phyloP scores from a whole-genome alignment of 305 asterid species.

The Fraxinus greggii region DNA sequence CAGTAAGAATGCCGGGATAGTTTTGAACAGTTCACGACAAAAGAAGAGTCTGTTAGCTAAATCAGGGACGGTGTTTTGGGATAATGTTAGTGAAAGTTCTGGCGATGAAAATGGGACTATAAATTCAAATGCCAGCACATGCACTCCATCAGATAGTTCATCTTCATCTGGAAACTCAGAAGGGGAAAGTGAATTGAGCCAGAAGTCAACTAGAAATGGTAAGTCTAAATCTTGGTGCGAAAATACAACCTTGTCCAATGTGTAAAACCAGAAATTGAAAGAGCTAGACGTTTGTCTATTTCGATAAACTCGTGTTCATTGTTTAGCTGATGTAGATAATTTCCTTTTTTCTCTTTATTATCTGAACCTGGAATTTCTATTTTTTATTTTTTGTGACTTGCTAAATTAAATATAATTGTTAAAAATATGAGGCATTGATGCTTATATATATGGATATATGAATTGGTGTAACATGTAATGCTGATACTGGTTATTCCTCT shows the following conservation, averaged over 20 bases:
- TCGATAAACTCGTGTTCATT: background rate
- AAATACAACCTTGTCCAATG: conserved; percentile 4
- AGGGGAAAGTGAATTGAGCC: conserved; percentile 55
- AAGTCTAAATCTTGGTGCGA: conserved; percentile 13
- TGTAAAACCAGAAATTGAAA: background rate
- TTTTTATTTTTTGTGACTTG: background rate
- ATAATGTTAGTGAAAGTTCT: conserved; percentile 51
- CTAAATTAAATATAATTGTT: background rate
- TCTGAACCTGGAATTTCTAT: background rate
- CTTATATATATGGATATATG: too few species aligned
- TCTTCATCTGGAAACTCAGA: conserved; percentile 49
- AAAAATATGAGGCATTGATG: background rate
- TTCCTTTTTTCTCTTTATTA: background rate
- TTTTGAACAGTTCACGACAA: conserved; percentile 32
- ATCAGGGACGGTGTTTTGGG: conserved; percentile 43
- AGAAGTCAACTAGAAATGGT: conserved; percentile 52
- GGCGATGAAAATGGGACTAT: conserved; percentile 44
- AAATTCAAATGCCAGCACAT: conserved; percentile 43
- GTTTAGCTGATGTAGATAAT: background rate
- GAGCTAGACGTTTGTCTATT: background rate
- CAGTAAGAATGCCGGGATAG: conserved; percentile 8
- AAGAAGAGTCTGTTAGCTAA: conserved; percentile 41
- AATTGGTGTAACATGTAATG: conserved; percentile 1
- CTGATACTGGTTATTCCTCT: conserved; percentile 5
- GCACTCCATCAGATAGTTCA: conserved; percentile 52